Percentiles rank a stretch among this genome's conserved stretches.
Conservation (phyloP, 1,139 yeast genomes). For the Pichia sp. region DNA sequence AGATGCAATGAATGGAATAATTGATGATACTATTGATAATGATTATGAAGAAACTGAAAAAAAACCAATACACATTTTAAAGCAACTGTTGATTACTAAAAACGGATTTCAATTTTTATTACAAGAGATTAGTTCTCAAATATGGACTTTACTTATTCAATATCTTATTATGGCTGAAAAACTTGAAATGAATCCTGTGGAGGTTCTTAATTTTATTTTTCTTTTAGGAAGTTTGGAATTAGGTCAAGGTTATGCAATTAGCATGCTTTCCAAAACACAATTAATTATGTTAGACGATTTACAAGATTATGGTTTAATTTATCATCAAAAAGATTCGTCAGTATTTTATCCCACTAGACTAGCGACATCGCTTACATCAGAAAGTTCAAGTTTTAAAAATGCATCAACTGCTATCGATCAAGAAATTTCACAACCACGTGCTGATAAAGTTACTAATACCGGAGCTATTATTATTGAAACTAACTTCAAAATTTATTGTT, state of each 20-base stretch:
- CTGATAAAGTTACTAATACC: constrained; percentile 21
- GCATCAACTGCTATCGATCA: constrained; percentile 68
- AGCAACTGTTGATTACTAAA: constrained; percentile 68
- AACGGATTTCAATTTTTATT: constrained; percentile 88
- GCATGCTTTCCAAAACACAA: constrained; percentile 74
- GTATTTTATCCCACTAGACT: constrained; percentile 81
- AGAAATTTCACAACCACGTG: constrained; percentile 35
- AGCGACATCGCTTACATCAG: constrained; percentile 88
- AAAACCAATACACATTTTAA: constrained; percentile 25
- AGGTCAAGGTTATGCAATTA: constrained; percentile 76
- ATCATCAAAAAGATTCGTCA: constrained; percentile 34
- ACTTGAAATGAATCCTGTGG: constrained; percentile 91
- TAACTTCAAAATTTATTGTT: constrained; percentile 87
- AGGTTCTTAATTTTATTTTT: constrained; percentile 86
- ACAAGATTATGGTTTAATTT: constrained; percentile 86
- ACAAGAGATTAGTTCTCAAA: constrained; percentile 90
- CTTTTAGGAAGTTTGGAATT: constrained; percentile 88
- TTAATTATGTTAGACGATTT: constrained; percentile 81
- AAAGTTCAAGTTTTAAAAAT: constrained; percentile 59
- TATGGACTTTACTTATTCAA: constrained; percentile 87
- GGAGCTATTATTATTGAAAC: constrained; percentile 90
- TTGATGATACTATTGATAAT: constrained; percentile 20
- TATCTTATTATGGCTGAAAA: constrained; percentile 81
- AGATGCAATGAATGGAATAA: constrained; percentile 16
- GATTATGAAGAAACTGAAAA: constrained; percentile 14